These are phyloP conservation scores for Bacidia rubella DNA, from an alignment of 495 filamentous ascomycete species.

Conservation along the genomic window DNA sequence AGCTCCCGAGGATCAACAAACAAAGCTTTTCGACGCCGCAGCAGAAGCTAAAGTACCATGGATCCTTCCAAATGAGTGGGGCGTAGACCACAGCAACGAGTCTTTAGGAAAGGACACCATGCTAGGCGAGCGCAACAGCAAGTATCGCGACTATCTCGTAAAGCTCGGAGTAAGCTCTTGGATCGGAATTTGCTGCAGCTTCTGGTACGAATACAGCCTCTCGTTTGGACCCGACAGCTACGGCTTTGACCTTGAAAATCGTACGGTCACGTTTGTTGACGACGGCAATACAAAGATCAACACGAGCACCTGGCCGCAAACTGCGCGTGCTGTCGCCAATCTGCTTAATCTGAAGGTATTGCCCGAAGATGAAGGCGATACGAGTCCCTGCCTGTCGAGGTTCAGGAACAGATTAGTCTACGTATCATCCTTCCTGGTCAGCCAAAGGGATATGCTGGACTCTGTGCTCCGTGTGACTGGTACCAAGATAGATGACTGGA, in stretches of 20 bases:
- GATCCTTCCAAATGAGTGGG: slow-evolving; percentile 49
- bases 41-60: slow-evolving; percentile 45
- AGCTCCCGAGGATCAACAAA: slow-evolving; percentile 29
- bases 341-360: slow-evolving; percentile 30
- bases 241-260: slow-evolving; percentile 34
- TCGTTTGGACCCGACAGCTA: slow-evolving; percentile 19
- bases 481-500: slow-evolving; percentile 43
- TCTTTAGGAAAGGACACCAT: slow-evolving; percentile 24
- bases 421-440: slow-evolving; percentile 33
- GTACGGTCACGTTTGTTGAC: slow-evolving; percentile 31
- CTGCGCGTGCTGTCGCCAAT: slow-evolving; percentile 31
- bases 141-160: slow-evolving; percentile 25
- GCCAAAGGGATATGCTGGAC: slow-evolving; percentile 39
- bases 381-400: slow-evolving; percentile 18
- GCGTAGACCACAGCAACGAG: slow-evolving; percentile 28
- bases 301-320: slow-evolving; percentile 31
- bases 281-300: slow-evolving; percentile 31
- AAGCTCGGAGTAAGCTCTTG: slow-evolving; percentile 32
- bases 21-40: slow-evolving; percentile 43
- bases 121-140: slow-evolving; percentile 10
- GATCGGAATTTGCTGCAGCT: slow-evolving; percentile 33
- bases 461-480: slow-evolving; percentile 39
- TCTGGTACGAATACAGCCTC: slow-evolving; percentile 44
- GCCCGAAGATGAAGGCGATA: slow-evolving; percentile 32
- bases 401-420: slow-evolving; percentile 32